phyloP scores from a whole-genome alignment of 2,329 filamentous ascomycete species.

The Xylaria sp. region DNA sequence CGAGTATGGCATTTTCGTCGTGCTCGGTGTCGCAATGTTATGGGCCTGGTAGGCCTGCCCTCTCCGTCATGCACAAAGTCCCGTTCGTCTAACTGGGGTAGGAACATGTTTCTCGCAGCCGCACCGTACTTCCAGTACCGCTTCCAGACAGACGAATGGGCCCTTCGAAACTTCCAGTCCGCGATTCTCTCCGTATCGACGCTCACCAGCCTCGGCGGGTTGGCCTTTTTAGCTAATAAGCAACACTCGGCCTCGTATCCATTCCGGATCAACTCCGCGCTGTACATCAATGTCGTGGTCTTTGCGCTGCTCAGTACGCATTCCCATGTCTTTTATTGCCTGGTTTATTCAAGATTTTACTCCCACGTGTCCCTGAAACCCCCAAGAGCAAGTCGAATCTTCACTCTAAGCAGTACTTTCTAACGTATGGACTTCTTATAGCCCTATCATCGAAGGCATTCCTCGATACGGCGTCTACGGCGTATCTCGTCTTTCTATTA shows the following conservation, averaged over 20 bases:
- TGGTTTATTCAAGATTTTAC: too few relatives aligned
- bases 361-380: not conserved
- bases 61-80: constrained; percentile 12
- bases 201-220: constrained; percentile 79
- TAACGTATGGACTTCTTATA: not conserved
- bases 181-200: constrained; percentile 89
- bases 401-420: not conserved
- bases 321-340: not conserved
- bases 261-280: constrained; percentile 80
- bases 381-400: not conserved
- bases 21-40: constrained; percentile 92
- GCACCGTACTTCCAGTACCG: constrained; percentile 91
- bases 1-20: constrained; percentile 85
- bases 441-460: constrained; percentile 81
- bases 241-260: constrained; percentile 89
- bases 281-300: constrained; percentile 79
- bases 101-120: constrained; percentile 98
- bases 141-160: constrained; percentile 76
- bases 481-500: constrained; percentile 86
- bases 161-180: constrained; percentile 86
- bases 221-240: constrained; percentile 80
- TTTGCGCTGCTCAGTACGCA: constrained; percentile 72
- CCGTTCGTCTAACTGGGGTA: constrained; percentile 50
- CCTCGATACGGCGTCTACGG: constrained; percentile 67
- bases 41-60: constrained; percentile 85